Conservation (phyloP, 305 asterid species). For the Solanum hybrid region DNA sequence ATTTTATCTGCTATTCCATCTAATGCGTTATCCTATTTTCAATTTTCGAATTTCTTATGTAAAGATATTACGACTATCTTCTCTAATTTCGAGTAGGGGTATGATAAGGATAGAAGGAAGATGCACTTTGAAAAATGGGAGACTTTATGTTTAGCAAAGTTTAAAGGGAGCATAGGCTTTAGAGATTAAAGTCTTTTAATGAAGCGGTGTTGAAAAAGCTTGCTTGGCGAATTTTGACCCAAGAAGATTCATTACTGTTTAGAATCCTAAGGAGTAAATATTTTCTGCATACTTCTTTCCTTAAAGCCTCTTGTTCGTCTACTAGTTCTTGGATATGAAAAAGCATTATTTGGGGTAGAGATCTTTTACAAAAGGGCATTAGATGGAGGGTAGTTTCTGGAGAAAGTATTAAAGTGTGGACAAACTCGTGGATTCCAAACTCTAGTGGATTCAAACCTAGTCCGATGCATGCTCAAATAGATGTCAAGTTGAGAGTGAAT, state of each 20-base stretch:
- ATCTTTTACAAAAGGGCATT: not conserved
- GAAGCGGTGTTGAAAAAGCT: not conserved
- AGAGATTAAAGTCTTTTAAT: not conserved
- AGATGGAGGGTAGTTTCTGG: not conserved
- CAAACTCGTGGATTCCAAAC: not conserved
- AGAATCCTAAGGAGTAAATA: not conserved
- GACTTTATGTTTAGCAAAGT: not conserved
- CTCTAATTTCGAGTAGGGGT: not conserved
- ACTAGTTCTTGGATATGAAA: not conserved
- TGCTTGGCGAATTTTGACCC: not conserved
- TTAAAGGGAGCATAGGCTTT: not conserved
- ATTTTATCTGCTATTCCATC: not conserved
- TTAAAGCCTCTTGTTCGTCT: not conserved
- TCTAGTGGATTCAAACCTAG: not conserved
- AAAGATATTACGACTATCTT: not conserved
- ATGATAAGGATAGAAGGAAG: not conserved
- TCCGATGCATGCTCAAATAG: not conserved
- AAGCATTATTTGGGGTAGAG: not conserved
- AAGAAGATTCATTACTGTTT: not conserved
- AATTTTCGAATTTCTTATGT: not conserved
- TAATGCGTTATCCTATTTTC: not conserved
- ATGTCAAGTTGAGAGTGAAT: not conserved
- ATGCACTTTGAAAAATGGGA: not conserved
- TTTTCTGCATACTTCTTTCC: not conserved
- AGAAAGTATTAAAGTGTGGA: not conserved